phyloP scores from a whole-genome alignment of 768 basidiomycete genomes.

The Boletus rufocinnamomeus region DNA sequence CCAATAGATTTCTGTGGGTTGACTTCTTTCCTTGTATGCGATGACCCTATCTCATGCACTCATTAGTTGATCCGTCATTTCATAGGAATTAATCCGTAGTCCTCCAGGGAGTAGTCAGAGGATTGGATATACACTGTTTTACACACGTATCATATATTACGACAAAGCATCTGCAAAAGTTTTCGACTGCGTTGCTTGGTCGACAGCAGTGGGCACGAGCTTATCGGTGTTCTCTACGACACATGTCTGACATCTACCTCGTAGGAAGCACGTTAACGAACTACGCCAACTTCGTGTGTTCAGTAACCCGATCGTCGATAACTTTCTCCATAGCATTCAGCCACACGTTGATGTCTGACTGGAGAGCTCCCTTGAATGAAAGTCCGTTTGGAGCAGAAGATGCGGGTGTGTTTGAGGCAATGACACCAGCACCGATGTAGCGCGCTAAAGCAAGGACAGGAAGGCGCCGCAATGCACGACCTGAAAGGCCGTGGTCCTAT shows the following conservation, averaged over 20 bases:
- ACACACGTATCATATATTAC: not conserved
- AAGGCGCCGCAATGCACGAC: slow-evolving; percentile 87
- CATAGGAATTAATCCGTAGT: slow-evolving; percentile 13
- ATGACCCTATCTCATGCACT: slow-evolving; percentile 2
- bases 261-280: not conserved
- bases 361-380: slow-evolving; percentile 11
- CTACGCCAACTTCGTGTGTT: slow-evolving; percentile 49
- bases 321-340: slow-evolving; percentile 82
- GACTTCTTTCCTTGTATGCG: not conserved
- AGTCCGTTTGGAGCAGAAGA: slow-evolving; percentile 6
- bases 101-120: not conserved
- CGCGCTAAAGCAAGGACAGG: slow-evolving; percentile 91
- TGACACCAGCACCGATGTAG: slow-evolving; percentile 61
- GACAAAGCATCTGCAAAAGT: not conserved
- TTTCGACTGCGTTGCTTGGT: not conserved
- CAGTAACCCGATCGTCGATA: slow-evolving; percentile 56
- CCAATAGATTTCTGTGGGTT: slow-evolving; percentile 29
- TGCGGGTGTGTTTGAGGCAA: slow-evolving; percentile 17
- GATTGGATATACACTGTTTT: slow-evolving; percentile 9
- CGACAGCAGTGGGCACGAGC: slow-evolving; percentile 1
- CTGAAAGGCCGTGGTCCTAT: slow-evolving; percentile 82
- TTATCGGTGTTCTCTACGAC: not conserved
- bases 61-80: slow-evolving; percentile 29
- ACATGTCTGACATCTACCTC: not conserved
- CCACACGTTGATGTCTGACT: slow-evolving; percentile 64